Conservation (phyloP, 768 basidiomycete species). For the Amanita jacksonii region DNA sequence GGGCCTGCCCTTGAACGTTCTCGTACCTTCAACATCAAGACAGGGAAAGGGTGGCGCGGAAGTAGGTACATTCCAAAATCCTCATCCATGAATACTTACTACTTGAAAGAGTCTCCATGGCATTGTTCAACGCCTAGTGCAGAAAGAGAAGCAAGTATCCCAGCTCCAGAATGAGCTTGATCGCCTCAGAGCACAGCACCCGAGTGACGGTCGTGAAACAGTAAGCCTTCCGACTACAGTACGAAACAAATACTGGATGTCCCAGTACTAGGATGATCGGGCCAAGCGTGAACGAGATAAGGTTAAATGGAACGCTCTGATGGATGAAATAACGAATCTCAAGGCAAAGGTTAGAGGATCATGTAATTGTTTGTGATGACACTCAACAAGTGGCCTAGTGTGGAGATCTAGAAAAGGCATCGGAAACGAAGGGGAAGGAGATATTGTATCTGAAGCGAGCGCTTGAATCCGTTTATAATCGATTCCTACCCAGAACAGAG, state of each 20-base stretch:
- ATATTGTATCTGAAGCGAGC: constrained; percentile 70
- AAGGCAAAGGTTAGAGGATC: constrained; percentile 53
- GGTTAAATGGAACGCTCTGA: constrained; percentile 59
- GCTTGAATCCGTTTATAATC: constrained; percentile 79
- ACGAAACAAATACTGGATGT: background rate
- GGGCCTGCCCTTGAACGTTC: constrained; percentile 32
- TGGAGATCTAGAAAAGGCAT: constrained; percentile 36
- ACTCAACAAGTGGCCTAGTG: constrained; percentile 28
- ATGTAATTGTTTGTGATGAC: background rate
- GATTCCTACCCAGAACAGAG: constrained; percentile 57
- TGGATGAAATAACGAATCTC: constrained; percentile 64
- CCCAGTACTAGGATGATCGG: constrained; percentile 47
- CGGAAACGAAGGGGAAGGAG: constrained; percentile 60
- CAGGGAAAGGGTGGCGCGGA: constrained; percentile 46
- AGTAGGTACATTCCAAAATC: constrained; percentile 23
- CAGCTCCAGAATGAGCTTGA: constrained; percentile 68
- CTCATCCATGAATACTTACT: background rate
- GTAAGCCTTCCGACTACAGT: constrained; percentile 28
- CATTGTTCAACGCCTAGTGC: constrained; percentile 67
- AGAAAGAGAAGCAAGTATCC: constrained; percentile 79
- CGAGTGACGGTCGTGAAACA: constrained; percentile 45
- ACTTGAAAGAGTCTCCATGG: constrained; percentile 42
- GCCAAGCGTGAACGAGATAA: constrained; percentile 70
- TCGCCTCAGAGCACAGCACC: constrained; percentile 47
- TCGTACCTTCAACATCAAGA: constrained; percentile 27